A percentile compares a stretch with the other conserved stretches of the same genome.
phyloP scores from a whole-genome alignment of 2,329 filamentous ascomycete genomes.

The Claviceps sp. region DNA sequence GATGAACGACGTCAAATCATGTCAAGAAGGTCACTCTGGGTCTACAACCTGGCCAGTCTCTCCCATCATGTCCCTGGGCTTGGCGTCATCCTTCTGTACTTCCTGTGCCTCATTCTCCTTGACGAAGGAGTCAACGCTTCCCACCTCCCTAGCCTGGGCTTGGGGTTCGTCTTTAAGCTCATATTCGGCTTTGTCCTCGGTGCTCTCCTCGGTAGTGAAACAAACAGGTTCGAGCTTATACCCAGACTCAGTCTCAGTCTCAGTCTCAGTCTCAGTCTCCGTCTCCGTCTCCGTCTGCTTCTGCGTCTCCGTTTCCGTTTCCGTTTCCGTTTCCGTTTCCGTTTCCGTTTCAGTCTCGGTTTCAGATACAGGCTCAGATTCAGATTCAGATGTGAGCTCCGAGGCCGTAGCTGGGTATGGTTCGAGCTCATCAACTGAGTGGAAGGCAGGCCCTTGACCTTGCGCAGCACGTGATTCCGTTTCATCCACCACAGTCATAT shows the following conservation, averaged over 20 bases:
- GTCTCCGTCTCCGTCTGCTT: background rate
- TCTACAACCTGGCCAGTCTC: slow-evolving; percentile 2
- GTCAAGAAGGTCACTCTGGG: slow-evolving; percentile 2
- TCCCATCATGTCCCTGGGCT: slow-evolving; percentile 4
- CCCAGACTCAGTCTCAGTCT: background rate
- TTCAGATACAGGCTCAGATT: background rate
- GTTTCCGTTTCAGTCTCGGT: background rate
- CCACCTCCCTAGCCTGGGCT: background rate
- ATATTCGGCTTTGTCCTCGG: background rate
- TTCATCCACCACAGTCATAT: slow-evolving; percentile 2
- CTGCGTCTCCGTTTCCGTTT: background rate
- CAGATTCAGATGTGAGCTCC: background rate
- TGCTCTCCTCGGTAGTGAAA: background rate
- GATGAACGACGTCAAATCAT: background rate
- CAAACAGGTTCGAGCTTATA: background rate
- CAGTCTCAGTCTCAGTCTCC: background rate
- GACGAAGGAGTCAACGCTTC: background rate
- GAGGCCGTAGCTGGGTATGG: background rate
- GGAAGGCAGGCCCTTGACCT: background rate
- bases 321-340: background rate
- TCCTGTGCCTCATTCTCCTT: background rate
- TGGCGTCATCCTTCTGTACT: background rate
- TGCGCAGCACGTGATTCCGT: background rate
- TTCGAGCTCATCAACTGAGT: background rate
- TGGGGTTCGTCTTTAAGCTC: background rate